Conservation (phyloP, 257 asterid species). For the Solanum medicagineum region DNA sequence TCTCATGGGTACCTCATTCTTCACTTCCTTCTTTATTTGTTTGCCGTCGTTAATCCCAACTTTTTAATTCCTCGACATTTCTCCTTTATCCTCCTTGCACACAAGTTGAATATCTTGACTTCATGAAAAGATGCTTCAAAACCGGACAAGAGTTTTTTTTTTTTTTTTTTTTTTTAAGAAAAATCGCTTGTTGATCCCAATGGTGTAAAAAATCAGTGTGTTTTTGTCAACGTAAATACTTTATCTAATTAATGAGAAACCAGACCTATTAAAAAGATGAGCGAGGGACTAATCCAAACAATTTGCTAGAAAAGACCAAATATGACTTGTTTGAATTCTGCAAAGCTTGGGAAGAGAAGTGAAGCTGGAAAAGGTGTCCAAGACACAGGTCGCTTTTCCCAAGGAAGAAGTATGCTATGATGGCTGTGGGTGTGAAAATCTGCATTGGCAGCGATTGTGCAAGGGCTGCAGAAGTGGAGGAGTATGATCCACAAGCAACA, state of each 20-base stretch:
- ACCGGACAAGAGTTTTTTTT: background rate
- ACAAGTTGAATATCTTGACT: background rate
- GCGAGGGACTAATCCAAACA: background rate
- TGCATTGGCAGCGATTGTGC: background rate
- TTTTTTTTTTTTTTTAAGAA: background rate
- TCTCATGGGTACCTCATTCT: background rate
- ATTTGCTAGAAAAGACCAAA: background rate
- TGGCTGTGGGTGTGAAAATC: background rate
- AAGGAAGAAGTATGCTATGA: background rate
- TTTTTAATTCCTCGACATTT: background rate
- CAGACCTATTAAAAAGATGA: background rate
- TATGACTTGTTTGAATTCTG: background rate
- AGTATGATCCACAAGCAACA: background rate
- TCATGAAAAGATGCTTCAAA: background rate
- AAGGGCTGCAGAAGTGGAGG: background rate
- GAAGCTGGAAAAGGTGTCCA: background rate
- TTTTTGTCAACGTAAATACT: background rate
- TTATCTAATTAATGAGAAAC: background rate
- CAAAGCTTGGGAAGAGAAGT: background rate
- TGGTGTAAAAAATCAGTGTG: background rate
- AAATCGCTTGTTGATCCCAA: background rate
- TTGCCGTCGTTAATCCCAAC: background rate
- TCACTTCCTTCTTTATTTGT: background rate
- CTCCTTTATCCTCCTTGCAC: background rate
- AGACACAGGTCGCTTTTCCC: background rate